Base-by-base conservation (phyloP, 495 filamentous ascomycete genomes). In the Penicillium tannophilum region DNA sequence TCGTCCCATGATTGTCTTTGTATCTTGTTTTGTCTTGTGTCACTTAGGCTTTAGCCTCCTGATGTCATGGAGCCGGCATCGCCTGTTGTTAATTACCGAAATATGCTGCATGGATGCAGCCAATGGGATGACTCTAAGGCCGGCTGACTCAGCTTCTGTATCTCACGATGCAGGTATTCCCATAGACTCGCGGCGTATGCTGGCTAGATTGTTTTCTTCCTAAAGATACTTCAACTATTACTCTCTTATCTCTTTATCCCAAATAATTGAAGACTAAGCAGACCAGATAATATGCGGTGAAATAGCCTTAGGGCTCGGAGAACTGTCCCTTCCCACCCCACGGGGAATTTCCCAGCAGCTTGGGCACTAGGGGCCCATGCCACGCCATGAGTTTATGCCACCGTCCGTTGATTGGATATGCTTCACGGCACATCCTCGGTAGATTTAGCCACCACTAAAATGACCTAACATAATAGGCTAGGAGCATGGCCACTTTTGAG, bases 341-440 rank as follows among this genome's bases (percentile, higher is more conserved):
- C 39, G 39, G 31, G 14, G 14, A 9, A n/a, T 45, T 23, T 28
- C 6, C 30, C 19, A 44, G 12, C 8, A 50, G n/a, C 30, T 26
- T n/a, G 47, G 47, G 12, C 47, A 10, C n/a, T 30, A 50, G 26
- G 30, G 47, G 47, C 26, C 20, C 47, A 50, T 16, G 47, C 47
- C 12, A 33, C 26, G 4, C 14, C 24, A 2, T 50, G 12, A 17
- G 47, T 17, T 31, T 33, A 31, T 26, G 24, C 47, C 47, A 26
- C 11, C 26, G 24, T 17, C 47, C 16, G 4, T 26, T 56, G 14
- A 55, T 53, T 55, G 46, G 61, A 23, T 35, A 9, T n/a, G 6
- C 28, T 17, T 7, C 23, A 24, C 52, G 58, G 58, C 19, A 39
- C 19, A 62, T 59, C 51, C 47, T 65, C 63, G 63, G 51, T 56